A percentile compares a stretch with the other conserved stretches of the same genome.
These are phyloP conservation scores for Fabrea salina DNA, from an alignment of 169 alveolate species.

Conservation along the genomic window DNA sequence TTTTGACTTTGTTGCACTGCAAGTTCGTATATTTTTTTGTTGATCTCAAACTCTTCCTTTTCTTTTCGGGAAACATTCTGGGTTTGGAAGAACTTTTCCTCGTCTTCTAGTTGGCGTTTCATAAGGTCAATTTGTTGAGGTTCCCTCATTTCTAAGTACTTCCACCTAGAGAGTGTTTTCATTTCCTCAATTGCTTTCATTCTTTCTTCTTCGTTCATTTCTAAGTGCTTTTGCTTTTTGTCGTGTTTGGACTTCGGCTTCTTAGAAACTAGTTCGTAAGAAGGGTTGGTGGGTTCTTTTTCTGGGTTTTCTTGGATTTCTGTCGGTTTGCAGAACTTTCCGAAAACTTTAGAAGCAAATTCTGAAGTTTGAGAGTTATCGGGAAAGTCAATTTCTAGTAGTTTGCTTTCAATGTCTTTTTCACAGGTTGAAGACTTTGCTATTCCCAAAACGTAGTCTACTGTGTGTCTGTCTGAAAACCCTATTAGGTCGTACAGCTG, in stretches of 20 bases:
- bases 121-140: slow-evolving; percentile 64
- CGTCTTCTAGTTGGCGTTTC: slow-evolving; percentile 89
- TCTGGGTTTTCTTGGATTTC: background rate
- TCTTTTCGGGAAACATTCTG: slow-evolving; percentile 80
- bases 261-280: background rate
- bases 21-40: slow-evolving; percentile 80
- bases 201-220: slow-evolving; percentile 34
- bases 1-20: slow-evolving; percentile 87
- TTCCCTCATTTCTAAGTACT: slow-evolving; percentile 92
- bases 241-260: background rate
- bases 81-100: slow-evolving; percentile 88
- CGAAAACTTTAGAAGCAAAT: slow-evolving; percentile 3
- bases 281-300: background rate
- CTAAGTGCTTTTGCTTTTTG: slow-evolving; percentile 10
- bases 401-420: background rate
- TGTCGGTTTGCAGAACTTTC: background rate
- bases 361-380: background rate
- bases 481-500: slow-evolving; percentile 23
- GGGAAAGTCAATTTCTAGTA: slow-evolving; percentile 28
- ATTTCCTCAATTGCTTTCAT: background rate
- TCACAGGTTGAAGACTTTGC: background rate
- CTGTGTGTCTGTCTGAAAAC: slow-evolving; percentile 25
- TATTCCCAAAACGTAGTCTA: background rate
- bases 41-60: slow-evolving; percentile 72
- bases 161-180: slow-evolving; percentile 68